phyloP scores from a whole-genome alignment of 1,139 yeast genomes.

The Zygotorulaspora mrakii region DNA sequence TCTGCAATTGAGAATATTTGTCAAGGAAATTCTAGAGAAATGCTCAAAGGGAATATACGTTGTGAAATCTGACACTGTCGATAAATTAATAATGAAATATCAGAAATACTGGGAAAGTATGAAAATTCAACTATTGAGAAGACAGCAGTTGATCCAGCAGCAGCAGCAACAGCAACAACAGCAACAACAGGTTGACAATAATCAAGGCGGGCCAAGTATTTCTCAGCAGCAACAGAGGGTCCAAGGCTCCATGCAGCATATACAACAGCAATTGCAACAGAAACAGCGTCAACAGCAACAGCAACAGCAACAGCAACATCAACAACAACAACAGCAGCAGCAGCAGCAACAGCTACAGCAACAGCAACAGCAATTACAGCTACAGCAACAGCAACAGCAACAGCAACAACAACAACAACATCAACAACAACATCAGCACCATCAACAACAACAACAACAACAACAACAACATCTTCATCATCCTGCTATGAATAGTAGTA shows the following conservation, averaged over 20 bases:
- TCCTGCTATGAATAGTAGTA: conserved; percentile 14
- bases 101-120: conserved; percentile 73
- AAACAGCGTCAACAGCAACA: conserved; percentile 27
- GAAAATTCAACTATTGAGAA: conserved; percentile 47
- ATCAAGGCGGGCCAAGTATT: conserved; percentile 17
- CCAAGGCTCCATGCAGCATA: conserved; percentile 28
- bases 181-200: conserved; percentile 23
- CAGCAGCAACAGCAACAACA: conserved; percentile 32
- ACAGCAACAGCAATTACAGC: conserved; percentile 27
- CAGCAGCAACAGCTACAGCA: conserved; percentile 19
- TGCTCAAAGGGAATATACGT: conserved; percentile 56
- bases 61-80: conserved; percentile 68
- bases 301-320: conserved; percentile 18
- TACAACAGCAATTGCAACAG: conserved; percentile 28
- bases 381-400: conserved; percentile 27
- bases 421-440: conserved; percentile 24
- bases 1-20: conserved; percentile 74
- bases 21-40: conserved; percentile 67
- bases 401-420: conserved; percentile 27
- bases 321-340: conserved; percentile 11
- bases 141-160: conserved; percentile 40
- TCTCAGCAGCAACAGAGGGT: conserved; percentile 26
- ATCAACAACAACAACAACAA: conserved; percentile 14
- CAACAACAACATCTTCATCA: too few relatives aligned
- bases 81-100: conserved; percentile 66